Percentiles rank a stretch among this genome's conserved stretches.
Conservation (phyloP, 768 basidiomycete species). For the Mycena maculata region DNA sequence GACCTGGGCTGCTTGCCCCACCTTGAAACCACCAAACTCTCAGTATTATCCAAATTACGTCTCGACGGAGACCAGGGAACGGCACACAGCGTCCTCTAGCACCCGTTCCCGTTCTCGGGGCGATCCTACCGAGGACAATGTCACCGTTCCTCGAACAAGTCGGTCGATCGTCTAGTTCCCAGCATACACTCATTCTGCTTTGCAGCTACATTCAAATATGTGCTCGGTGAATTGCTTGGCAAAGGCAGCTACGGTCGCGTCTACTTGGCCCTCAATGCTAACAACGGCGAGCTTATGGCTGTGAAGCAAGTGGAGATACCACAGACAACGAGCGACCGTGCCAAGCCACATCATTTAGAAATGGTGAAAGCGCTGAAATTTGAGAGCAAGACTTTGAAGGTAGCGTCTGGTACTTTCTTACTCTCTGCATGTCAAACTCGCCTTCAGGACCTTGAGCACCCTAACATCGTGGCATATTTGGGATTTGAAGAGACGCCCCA, state of each 20-base stretch:
- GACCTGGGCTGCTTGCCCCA: constrained; percentile 12
- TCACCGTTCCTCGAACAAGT: constrained; percentile 10
- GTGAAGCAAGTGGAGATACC: constrained; percentile 97
- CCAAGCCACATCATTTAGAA: constrained; percentile 69
- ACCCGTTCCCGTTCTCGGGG: background rate
- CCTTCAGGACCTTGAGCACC: constrained; percentile 88
- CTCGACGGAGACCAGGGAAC: background rate
- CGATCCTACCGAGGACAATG: background rate
- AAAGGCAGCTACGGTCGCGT: constrained; percentile 95
- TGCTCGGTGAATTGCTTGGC: constrained; percentile 91
- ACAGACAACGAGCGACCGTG: constrained; percentile 75
- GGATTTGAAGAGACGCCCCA: constrained; percentile 84
- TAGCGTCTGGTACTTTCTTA: background rate
- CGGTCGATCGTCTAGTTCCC: background rate
- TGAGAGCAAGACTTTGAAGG: constrained; percentile 75
- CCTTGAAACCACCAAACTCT: background rate
- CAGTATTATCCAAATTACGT: background rate
- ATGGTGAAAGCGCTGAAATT: constrained; percentile 85
- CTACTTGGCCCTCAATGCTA: constrained; percentile 91
- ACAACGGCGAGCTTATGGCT: constrained; percentile 92
- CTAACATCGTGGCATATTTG: constrained; percentile 92
- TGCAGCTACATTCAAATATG: constrained; percentile 80
- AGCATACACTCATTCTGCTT: background rate
- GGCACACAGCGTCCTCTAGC: background rate
- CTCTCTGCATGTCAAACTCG: background rate